These are phyloP conservation scores for Sphagnum contortum DNA, from an alignment of 225 moss, liverwort and hornwort genomes.

Conservation along the genomic window DNA sequence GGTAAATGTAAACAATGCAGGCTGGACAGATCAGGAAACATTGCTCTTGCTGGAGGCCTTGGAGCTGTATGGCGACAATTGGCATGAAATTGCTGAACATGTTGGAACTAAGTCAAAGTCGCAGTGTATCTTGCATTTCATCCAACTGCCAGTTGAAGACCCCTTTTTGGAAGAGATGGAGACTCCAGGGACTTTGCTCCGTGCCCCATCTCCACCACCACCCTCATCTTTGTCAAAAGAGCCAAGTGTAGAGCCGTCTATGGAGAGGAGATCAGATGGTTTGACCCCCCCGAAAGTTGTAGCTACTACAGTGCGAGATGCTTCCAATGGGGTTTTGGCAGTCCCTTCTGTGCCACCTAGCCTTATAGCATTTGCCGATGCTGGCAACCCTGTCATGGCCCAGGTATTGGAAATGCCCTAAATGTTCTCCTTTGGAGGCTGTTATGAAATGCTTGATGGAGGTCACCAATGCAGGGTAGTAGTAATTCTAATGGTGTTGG, in stretches of 20 bases:
- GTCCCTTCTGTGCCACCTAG: constrained; percentile 30
- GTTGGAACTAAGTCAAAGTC: constrained; percentile 96
- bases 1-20: constrained; percentile 80
- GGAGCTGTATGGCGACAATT: constrained; percentile 91
- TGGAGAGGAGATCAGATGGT: constrained; percentile 17
- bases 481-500: too few relatives aligned
- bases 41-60: constrained; percentile 86
- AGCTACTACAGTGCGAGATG: constrained; percentile 4
- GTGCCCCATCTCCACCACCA: constrained; percentile 30
- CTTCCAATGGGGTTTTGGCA: constrained; percentile 26
- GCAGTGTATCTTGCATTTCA: constrained; percentile 90
- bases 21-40: constrained; percentile 99
- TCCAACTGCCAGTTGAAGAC: constrained; percentile 90
- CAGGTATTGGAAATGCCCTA: constrained; percentile 41
- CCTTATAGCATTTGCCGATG: constrained; percentile 81
- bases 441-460: too few relatives aligned
- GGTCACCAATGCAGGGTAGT: too few relatives aligned
- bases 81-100: constrained; percentile 98
- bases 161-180: constrained; percentile 72
- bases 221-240: constrained; percentile 19
- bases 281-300: too few relatives aligned
- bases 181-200: constrained; percentile 25
- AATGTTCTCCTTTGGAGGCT: too few relatives aligned
- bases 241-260: constrained; percentile 21
- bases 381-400: constrained; percentile 98